Conservation (phyloP, 75 land plant species). For the Gnetum montanum region DNA sequence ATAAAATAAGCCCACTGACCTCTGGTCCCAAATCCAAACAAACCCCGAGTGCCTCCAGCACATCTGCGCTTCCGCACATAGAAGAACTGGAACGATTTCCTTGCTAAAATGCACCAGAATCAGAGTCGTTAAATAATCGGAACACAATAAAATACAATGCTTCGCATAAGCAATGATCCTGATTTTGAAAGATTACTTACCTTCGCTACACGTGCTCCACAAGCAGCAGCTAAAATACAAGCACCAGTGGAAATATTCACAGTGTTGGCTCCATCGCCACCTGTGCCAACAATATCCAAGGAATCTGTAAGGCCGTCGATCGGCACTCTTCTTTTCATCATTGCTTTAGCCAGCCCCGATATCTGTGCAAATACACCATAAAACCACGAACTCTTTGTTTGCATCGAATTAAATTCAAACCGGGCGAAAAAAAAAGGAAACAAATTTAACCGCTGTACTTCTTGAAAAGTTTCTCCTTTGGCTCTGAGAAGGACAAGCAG, state of each 20-base stretch:
- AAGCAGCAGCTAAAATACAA: constrained; percentile 85
- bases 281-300: constrained; percentile 96
- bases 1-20: too few relatives aligned
- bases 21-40: constrained; percentile 70
- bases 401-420: too few relatives aligned
- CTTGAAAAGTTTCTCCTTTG: constrained; percentile 88
- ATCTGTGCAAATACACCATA: constrained; percentile 53
- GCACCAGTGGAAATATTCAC: constrained; percentile 95
- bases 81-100: constrained; percentile 93
- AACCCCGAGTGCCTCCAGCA: constrained; percentile 83
- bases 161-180: too few relatives aligned
- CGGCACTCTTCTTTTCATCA: constrained; percentile 50
- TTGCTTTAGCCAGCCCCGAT: constrained; percentile 83
- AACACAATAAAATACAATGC: too few relatives aligned
- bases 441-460: constrained; percentile 25
- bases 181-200: too few relatives aligned
- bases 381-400: background rate
- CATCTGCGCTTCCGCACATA: constrained; percentile 98
- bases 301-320: constrained; percentile 62
- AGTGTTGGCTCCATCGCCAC: constrained; percentile 94
- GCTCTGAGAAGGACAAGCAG: constrained; percentile 86
- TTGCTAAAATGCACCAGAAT: constrained; percentile 43
- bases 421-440: background rate
- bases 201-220: constrained; percentile 92
- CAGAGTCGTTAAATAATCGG: background rate